phyloP scores from a whole-genome alignment of 768 basidiomycete genomes.

The Naganishia antarctica region DNA sequence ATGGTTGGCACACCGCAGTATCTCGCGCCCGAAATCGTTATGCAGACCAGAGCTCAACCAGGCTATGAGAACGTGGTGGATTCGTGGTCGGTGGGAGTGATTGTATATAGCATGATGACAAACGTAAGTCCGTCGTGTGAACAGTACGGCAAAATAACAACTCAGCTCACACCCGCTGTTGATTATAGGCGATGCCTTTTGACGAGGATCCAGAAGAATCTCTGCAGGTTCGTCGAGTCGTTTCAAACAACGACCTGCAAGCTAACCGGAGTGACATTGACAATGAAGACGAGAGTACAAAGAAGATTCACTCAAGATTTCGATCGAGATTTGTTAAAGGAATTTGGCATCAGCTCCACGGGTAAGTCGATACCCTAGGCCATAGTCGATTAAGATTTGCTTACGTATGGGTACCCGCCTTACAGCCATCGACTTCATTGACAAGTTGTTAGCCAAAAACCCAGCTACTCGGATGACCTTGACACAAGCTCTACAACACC shows the following conservation, averaged over 20 bases:
- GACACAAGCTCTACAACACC: slow-evolving; percentile 63
- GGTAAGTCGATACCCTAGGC: slow-evolving; percentile 51
- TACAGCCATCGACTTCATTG: slow-evolving; percentile 65
- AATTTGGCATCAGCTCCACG: slow-evolving; percentile 51
- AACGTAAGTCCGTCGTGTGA: no score
- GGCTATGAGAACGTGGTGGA: slow-evolving; percentile 86
- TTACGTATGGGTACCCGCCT: background rate
- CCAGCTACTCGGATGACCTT: slow-evolving; percentile 69
- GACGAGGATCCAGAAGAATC: slow-evolving; percentile 63
- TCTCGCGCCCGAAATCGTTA: slow-evolving; percentile 60
- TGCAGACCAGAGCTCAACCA: slow-evolving; percentile 54
- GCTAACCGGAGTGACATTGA: no score
- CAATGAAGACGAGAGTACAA: slow-evolving; percentile 30
- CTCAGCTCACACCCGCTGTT: slow-evolving; percentile 55
- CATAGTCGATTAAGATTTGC: background rate
- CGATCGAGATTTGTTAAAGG: slow-evolving; percentile 59
- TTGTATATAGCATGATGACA: slow-evolving; percentile 62
- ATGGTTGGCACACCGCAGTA: slow-evolving; percentile 84
- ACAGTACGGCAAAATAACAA: no score
- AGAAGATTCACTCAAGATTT: slow-evolving; percentile 47
- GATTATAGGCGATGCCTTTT: slow-evolving; percentile 67
- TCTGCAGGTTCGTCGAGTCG: slow-evolving; percentile 57
- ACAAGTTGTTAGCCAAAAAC: slow-evolving; percentile 60
- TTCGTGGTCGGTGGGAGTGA: slow-evolving; percentile 93
- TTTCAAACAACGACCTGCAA: no score